A percentile compares a stretch with the other conserved stretches of the same genome.
phyloP scores from a whole-genome alignment of 108 stramenopile genomes.

The Cyclostephanos tholiformis region DNA sequence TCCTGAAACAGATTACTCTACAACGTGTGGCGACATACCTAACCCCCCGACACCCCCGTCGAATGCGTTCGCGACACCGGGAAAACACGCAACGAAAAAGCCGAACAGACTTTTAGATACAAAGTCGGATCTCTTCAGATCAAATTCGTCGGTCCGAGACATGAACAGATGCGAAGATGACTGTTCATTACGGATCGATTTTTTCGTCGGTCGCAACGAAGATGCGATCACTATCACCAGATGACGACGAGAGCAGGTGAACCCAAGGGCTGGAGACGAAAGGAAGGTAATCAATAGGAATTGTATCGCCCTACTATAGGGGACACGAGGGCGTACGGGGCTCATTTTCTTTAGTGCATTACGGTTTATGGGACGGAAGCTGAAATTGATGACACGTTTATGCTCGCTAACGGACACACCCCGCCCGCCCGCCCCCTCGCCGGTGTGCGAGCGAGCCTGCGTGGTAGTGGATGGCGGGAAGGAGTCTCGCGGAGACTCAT shows the following conservation, averaged over 20 bases:
- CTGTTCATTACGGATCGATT: neutral
- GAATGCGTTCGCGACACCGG: slow-evolving; percentile 51
- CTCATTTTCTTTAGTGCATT: neutral
- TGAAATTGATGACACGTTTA: neutral
- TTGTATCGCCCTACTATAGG: neutral
- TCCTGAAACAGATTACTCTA: neutral
- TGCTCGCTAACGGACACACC: no score
- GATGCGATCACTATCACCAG: neutral
- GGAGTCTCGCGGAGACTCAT: no score
- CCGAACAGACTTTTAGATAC: slow-evolving; percentile 17
- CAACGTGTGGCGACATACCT: slow-evolving; percentile 20
- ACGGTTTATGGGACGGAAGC: neutral
- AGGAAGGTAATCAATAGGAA: neutral
- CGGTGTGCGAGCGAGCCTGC: no score
- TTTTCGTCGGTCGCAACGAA: neutral
- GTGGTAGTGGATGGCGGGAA: no score
- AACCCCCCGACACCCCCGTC: slow-evolving; percentile 85
- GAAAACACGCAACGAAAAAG: neutral
- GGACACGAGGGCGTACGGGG: neutral
- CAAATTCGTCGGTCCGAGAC: slow-evolving; percentile 1
- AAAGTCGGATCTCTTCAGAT: slow-evolving; percentile 16
- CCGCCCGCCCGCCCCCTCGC: no score
- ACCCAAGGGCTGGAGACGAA: neutral
- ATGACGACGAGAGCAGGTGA: neutral
- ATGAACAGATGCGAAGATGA: neutral